Evolutionary conservation across 495 filamentous ascomycete genomes (phyloP), one percentile per base, ranked within the genome.

Genomic region (Bathelium albidoporum): DNA sequence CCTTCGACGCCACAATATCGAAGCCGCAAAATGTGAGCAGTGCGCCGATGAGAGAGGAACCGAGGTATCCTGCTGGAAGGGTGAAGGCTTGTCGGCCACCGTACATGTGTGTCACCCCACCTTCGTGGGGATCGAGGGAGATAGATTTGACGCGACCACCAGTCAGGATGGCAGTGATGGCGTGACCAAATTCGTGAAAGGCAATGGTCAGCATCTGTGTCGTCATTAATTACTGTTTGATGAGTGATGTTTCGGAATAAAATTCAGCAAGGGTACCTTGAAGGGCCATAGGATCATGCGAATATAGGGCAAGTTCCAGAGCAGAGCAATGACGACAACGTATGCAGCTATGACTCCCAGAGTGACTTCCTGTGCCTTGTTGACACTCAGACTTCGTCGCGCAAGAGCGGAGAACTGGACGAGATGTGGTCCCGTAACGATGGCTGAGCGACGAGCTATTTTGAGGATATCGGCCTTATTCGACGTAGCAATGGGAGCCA

Each of bases 141-240:
- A 87, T 92, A n/a, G 83, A 86, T 62, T 89, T 82, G 43, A 91
- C 88, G 53, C 76, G 76, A 5, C 88, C 88, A 49, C 88, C 88
- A 0, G 88, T 91, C 55, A 85, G 83, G 66, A 83, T 80, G 44
- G 87, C 85, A 4, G 85, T 84, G 66, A 87, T 84, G 52, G 88
- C 88, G 76, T 91, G 88, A 32, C 85, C 82, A 73, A 90, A 91
- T 72, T 91, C 88, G 77, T 91, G 88, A 75, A 90, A 91, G 32
- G 88, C 88, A 59, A 91, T 91, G 12, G 90, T 87, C 36, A 91
- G 81, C 88, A 91, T 91, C 85, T 86, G 64, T n/a, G 10, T 52
- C 36, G 24, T 32, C 12, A 65, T 64, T 65, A 20, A 20, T 12
- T 39, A 39, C 1, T 62, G 60, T 28, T 2, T n/a, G 22, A 64